Conservation (phyloP, 1,284 basidiomycete species). For the Trichosporon asahii region DNA sequence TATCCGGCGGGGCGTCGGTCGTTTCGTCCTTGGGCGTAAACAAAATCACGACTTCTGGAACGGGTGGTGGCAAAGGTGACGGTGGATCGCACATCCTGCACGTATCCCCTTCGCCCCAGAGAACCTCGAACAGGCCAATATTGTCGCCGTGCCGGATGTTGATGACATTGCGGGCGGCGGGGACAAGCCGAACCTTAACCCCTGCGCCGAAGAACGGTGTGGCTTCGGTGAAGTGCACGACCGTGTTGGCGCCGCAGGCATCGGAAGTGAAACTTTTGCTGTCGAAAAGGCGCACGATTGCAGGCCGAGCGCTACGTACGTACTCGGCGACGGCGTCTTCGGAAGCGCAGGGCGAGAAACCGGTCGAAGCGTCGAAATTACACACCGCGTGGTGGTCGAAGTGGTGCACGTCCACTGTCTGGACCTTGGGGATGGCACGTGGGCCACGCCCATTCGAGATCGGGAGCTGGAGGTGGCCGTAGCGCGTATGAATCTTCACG, state of each 20-base stretch:
- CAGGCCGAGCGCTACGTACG: background rate
- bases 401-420: background rate
- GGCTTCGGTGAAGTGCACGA: background rate
- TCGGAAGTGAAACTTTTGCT: background rate
- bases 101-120: background rate
- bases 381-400: background rate
- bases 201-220: background rate
- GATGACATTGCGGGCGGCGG: background rate
- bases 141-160: background rate
- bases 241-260: background rate
- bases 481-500: background rate
- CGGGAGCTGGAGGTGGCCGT: background rate
- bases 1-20: background rate
- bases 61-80: background rate
- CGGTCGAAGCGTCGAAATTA: background rate
- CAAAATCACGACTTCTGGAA: background rate
- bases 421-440: background rate
- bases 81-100: background rate
- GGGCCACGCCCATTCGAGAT: background rate
- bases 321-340: background rate
- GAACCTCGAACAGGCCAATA: background rate
- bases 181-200: background rate
- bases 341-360: background rate
- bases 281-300: background rate
- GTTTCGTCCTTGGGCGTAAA: background rate